Percentiles rank a stretch among this genome's conserved stretches.
Conservation (phyloP, 495 filamentous ascomycete species). For the Oleoguttula mirabilis region DNA sequence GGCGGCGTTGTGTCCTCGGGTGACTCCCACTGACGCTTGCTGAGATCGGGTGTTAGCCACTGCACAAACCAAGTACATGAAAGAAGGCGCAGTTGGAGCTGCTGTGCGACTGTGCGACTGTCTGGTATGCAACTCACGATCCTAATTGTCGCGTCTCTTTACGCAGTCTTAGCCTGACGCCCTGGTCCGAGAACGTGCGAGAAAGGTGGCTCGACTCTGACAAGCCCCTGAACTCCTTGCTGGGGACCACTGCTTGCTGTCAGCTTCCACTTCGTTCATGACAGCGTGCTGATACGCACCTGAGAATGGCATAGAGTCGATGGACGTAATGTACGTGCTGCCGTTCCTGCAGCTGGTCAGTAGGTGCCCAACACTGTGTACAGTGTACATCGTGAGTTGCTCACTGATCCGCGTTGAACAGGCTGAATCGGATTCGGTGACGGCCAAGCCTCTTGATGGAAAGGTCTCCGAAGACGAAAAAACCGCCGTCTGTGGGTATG, state of each 20-base stretch:
- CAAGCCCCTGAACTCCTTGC: conserved; percentile 78
- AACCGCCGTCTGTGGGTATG: conserved; percentile 58
- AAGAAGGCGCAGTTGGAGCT: too few species aligned
- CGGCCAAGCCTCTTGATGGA: conserved; percentile 72
- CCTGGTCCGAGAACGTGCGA: conserved; percentile 88
- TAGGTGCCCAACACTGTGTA: neutral
- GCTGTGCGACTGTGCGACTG: too few species aligned
- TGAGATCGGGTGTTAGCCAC: too few species aligned
- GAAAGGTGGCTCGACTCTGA: conserved; percentile 85
- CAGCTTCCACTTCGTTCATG: neutral
- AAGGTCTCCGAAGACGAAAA: conserved; percentile 94
- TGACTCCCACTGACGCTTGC: too few species aligned
- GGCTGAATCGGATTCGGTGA: conserved; percentile 69
- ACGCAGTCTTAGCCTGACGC: conserved; percentile 74
- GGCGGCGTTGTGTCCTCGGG: too few species aligned
- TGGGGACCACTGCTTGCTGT: conserved; percentile 45
- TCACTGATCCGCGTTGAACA: conserved; percentile 74
- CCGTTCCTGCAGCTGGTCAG: conserved; percentile 32
- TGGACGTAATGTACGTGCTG: conserved; percentile 56
- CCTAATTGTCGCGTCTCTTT: conserved; percentile 47
- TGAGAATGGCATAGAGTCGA: conserved; percentile 61
- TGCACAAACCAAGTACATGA: too few species aligned
- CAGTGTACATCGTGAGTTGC: conserved; percentile 16
- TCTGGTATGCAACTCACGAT: too few species aligned
- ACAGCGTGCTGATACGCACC: conserved; percentile 31